phyloP scores from a whole-genome alignment of 208 protist genomes.

The Leishmania aethiopica region DNA sequence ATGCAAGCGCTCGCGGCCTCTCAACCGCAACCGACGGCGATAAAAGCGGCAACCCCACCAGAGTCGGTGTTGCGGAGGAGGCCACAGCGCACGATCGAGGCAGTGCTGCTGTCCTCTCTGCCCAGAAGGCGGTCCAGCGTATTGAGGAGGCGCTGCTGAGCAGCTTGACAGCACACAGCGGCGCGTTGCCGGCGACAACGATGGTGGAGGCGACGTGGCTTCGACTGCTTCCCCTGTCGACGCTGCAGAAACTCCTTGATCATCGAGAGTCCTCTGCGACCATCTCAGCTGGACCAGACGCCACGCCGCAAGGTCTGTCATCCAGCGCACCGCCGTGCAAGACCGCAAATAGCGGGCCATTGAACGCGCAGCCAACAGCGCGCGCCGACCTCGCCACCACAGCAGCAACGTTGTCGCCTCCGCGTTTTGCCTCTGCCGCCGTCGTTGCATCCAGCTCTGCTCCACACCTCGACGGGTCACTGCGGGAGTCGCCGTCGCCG shows the following conservation, averaged over 20 bases:
- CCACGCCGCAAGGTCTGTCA: neutral
- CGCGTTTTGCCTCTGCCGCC: neutral
- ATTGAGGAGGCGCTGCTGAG: conserved; percentile 19
- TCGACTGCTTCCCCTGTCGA: conserved; percentile 14
- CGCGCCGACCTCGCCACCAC: neutral
- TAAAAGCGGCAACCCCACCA: neutral
- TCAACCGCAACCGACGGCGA: no score
- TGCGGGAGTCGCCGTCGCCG: conserved; percentile 12
- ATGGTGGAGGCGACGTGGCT: conserved; percentile 32
- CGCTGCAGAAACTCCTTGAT: neutral
- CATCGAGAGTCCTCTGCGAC: neutral
- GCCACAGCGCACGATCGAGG: neutral
- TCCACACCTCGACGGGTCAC: conserved; percentile 1
- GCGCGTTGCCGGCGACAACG: conserved; percentile 10
- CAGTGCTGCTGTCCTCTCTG: neutral
- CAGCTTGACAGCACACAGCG: conserved; percentile 10
- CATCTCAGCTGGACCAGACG: neutral
- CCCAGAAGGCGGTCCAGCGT: neutral
- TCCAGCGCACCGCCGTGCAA: neutral
- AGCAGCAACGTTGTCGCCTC: neutral
- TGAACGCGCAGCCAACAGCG: neutral
- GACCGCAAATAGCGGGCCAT: neutral
- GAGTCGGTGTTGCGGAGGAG: neutral
- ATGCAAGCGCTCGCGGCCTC: neutral
- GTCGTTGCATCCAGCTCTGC: neutral